Evolutionary conservation across 2,329 filamentous ascomycete genomes (phyloP), one percentile per base, ranked within the genome.

Genomic region (Trichoderma atrobrunneum): DNA sequence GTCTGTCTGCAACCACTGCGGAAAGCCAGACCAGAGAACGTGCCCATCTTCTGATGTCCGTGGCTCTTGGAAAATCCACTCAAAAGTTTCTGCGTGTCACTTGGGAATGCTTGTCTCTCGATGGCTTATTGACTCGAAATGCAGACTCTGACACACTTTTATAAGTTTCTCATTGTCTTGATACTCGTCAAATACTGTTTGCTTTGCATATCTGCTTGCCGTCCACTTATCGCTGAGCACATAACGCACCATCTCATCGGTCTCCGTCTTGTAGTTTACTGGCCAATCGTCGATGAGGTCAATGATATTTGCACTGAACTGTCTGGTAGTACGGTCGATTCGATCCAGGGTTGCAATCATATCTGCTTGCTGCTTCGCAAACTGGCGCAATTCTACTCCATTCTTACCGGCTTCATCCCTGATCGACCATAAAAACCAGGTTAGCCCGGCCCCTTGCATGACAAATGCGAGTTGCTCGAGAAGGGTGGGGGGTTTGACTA

Each of bases 201-300:
- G 10, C 48, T 51, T 1, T 24, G 48, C 48, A 24, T 51, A 51
- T 24, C 24, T 14, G 11, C 48, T 51, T 21, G n/a, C 1, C 5
- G 0, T 0, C 48, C 5, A 7, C 11, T 14, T 51, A 24, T 51
- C 1, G 5, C 11, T 24, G 10, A 51, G 48, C 11, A 51, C n/a
- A 3, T 51, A 51, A 14, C 5, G n/a, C 48, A 51, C 48, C 48
- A 24, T 51, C 11, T 51, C 48, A n/a, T 51, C 21, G 4, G 43
- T 24, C 1, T 51, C 43, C 0, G 5, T 24, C 43, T 3, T 10
- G 43, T 51, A 0, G 0, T 0, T 11, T 4, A 21, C 5, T 0
- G 48, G 48, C n/a, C n/a, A 51, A 1, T 14, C 2, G 5, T 51
- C 48, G 11, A 51, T 14, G 1, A 51, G 1, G 1, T 2, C n/a